Conservation (phyloP, 176 grass and related monocot genomes). For the Rhynchospora tenuis region DNA sequence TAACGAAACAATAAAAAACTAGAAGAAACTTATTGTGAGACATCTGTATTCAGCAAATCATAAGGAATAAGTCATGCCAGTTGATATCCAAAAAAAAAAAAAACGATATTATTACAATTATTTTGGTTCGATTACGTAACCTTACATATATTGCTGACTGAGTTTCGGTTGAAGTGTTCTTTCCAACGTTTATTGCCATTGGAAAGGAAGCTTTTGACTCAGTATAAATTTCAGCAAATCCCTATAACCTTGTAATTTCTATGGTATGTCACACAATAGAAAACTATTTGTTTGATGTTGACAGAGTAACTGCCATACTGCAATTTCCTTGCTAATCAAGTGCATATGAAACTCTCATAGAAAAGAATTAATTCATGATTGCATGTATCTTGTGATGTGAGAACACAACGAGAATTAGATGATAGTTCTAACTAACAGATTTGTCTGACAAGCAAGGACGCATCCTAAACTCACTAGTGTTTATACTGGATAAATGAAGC, state of each 20-base stretch:
- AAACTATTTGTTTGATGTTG: not conserved
- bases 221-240: not conserved
- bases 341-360: not conserved
- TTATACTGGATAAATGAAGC: not conserved
- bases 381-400: not conserved
- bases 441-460: not conserved
- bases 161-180: not conserved
- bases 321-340: not conserved
- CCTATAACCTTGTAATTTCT: not conserved
- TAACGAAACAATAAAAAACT: not conserved
- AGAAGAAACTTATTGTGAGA: not conserved
- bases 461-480: not conserved
- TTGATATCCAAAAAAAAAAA: not conserved
- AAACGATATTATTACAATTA: not conserved
- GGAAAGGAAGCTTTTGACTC: not conserved
- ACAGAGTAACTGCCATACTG: not conserved
- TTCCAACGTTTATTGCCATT: not conserved
- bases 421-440: not conserved
- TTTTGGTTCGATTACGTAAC: not conserved
- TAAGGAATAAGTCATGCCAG: not conserved
- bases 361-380: not conserved
- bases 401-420: not conserved
- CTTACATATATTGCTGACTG: not conserved
- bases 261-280: not conserved
- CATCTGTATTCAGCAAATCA: not conserved